Base-by-base conservation (phyloP, 176 grass and related monocot genomes). In the Avena insularis region DNA sequence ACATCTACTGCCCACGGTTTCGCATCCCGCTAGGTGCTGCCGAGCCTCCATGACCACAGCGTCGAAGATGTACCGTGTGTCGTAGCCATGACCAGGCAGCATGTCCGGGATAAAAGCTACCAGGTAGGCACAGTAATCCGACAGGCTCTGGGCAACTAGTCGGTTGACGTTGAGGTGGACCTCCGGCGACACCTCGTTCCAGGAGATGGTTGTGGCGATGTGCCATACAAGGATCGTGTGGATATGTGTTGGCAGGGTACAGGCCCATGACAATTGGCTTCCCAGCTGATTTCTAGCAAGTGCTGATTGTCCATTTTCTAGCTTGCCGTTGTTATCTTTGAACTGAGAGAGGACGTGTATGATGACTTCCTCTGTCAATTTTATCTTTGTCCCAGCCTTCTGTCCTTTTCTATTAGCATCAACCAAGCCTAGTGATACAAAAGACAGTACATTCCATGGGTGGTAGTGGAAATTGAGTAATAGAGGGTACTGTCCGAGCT, bases 61-160 rank as follows among this genome's bases (percentile, higher is more conserved):
- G 6, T 82, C 50, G 21, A 87, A 82, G 47, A 87, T 55, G 20
- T 31, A 45, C 29, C 1, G 58, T n/a, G 86, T 74, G 47, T 87
- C 79, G 33, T 87, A 76, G 47, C 33, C 48, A 80, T 82, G 45
- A 7, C 70, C 47, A 31, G 48, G 70, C 47, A 77, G 59, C 86
- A 66, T 82, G 86, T 76, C 69, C 15, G 47, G 86, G 5, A 82
- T 33, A 80, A 87, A 87, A 50, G 48, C 79, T 72, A 76, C 68
- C 57, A 87, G 58, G 47, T 82, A 82, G 33, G 86, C 86, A 72
- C 69, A 82, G 71, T 87, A 82, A 16, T 57, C 48, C n/a, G 47
- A 87, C 47, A 82, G 21, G 59, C 48, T 57, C 31, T 57, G 66
- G 10, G 60, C 35, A 27, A 88, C 48, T 23, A 68, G 86, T 0